Percentiles rank a stretch among this genome's conserved stretches.
These are phyloP conservation scores for Pueraria montana DNA, from an alignment of 306 rosid genomes.

Conservation along the genomic window DNA sequence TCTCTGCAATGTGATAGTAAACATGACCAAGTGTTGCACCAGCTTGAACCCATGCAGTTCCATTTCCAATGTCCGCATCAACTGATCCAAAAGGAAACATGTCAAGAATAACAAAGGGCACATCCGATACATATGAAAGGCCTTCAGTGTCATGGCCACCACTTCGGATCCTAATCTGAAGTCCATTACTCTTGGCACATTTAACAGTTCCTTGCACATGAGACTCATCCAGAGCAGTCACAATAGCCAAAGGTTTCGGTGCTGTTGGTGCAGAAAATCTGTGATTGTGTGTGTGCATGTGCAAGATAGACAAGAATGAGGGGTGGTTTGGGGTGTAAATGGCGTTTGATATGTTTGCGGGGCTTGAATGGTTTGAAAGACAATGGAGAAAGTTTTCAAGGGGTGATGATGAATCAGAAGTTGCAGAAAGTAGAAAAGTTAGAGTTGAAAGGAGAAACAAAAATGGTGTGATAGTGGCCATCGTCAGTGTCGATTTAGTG, in stretches of 20 bases:
- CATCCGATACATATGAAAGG: constrained; percentile 51
- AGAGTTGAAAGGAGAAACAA: constrained; percentile 34
- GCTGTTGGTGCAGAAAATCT: constrained; percentile 35
- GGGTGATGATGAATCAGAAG: constrained; percentile 44
- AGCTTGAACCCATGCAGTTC: constrained; percentile 44
- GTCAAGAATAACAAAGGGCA: constrained; percentile 51
- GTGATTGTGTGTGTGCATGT: constrained; percentile 34
- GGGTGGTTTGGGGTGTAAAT: constrained; percentile 42
- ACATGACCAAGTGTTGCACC: constrained; percentile 52
- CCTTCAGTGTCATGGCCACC: constrained; percentile 57
- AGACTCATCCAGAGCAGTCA: constrained; percentile 32
- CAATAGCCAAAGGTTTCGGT: constrained; percentile 49
- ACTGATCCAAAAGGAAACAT: constrained; percentile 30
- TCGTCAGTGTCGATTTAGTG: neutral
- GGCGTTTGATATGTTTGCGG: neutral
- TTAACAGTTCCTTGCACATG: constrained; percentile 45
- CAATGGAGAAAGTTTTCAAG: constrained; percentile 40
- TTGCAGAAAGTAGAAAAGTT: neutral
- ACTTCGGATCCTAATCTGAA: constrained; percentile 54
- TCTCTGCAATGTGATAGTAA: constrained; percentile 37
- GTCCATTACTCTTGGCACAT: constrained; percentile 35
- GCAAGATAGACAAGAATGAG: constrained; percentile 35
- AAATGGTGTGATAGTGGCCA: neutral
- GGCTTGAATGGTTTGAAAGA: constrained; percentile 39
- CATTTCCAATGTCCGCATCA: constrained; percentile 17